Evolutionary conservation across 768 basidiomycete species (phyloP).

Genomic region (Boletus reticuloceps): DNA sequence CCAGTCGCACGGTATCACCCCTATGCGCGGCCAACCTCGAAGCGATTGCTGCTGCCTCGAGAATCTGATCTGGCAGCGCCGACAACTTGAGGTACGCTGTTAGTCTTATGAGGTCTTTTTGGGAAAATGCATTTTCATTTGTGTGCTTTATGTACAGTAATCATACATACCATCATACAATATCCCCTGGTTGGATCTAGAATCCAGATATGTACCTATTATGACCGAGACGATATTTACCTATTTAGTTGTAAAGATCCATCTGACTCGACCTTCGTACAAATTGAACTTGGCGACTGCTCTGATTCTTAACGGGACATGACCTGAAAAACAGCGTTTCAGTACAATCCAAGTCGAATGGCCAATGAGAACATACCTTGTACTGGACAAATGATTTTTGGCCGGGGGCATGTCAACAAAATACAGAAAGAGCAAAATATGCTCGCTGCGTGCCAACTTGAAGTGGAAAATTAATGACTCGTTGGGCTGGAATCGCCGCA

Average conservation of each 20-base stretch:
- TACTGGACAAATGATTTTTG: neutral
- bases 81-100: neutral
- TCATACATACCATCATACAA: neutral
- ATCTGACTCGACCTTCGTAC: neutral
- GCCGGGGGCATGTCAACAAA: neutral
- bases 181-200: neutral
- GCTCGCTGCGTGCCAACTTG: neutral
- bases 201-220: neutral
- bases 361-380: neutral
- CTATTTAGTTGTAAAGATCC: neutral
- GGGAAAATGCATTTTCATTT: neutral
- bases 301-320: too few species aligned
- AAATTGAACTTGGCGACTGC: neutral
- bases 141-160: neutral
- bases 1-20: conserved; percentile 14
- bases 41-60: conserved; percentile 16
- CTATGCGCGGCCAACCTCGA: conserved; percentile 14
- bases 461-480: neutral
- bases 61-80: neutral
- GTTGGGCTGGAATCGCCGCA: too few species aligned
- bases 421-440: neutral
- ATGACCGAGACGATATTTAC: conserved; percentile 1
- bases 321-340: too few species aligned
- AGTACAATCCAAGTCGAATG: too few species aligned
- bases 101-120: neutral